Percentiles rank a stretch among this genome's conserved stretches.
These are phyloP conservation scores for Otatea glauca DNA, from an alignment of 176 grass and related monocot genomes.

Conservation along the genomic window DNA sequence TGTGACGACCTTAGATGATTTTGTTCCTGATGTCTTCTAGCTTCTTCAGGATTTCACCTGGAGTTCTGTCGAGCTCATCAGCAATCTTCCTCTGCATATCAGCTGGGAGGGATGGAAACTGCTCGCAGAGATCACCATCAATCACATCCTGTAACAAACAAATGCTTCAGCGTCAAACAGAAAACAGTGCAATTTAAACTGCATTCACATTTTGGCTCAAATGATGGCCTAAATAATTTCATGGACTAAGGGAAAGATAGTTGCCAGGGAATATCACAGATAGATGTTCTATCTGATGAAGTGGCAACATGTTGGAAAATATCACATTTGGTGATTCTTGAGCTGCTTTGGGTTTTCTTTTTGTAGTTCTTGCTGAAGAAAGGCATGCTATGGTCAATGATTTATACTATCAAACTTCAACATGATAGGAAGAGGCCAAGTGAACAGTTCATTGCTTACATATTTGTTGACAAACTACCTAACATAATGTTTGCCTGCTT, in stretches of 20 bases:
- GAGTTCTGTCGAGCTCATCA: slow-evolving; percentile 88
- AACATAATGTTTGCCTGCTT: not conserved
- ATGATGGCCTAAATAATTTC: slow-evolving; percentile 7
- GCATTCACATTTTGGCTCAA: slow-evolving; percentile 24
- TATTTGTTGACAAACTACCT: not conserved
- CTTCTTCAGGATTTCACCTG: slow-evolving; percentile 97
- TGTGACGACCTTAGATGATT: slow-evolving; percentile 56
- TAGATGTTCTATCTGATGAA: not conserved
- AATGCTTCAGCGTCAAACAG: slow-evolving; percentile 17
- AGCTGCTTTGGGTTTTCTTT: not conserved
- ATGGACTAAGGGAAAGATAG: not conserved
- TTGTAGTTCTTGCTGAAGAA: slow-evolving; percentile 14
- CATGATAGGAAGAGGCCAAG: not conserved
- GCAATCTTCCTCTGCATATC: slow-evolving; percentile 99
- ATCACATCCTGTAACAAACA: slow-evolving; percentile 82
- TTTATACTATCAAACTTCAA: not conserved
- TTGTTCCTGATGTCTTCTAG: slow-evolving; percentile 99
- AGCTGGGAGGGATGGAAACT: slow-evolving; percentile 88
- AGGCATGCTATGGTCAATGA: not conserved
- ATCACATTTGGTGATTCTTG: not conserved
- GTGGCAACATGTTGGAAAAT: slow-evolving; percentile 3
- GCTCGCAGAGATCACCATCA: slow-evolving; percentile 96
- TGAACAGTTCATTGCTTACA: slow-evolving; percentile 11
- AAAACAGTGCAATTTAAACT: slow-evolving; percentile 2
- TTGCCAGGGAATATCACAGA: not conserved